Conservation (phyloP, 176 grass and related monocot genomes). For the Chrysopogon serrulatus region DNA sequence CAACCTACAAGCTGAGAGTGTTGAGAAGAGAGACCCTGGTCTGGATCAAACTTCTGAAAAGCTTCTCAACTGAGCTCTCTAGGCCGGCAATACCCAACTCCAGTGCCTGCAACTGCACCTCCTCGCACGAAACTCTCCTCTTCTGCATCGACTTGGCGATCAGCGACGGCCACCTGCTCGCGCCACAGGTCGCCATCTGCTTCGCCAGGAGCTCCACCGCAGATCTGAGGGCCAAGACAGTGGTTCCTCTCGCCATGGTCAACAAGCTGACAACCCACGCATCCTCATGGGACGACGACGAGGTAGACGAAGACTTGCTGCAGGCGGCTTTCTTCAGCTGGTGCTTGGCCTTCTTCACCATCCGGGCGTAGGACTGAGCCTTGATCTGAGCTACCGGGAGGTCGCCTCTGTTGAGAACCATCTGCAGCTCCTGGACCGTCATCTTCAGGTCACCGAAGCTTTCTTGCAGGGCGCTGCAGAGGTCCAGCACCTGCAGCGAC, state of each 20-base stretch:
- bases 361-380: slow-evolving; percentile 15
- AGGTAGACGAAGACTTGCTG: background rate
- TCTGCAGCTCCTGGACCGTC: slow-evolving; percentile 29
- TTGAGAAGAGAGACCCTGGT: slow-evolving; percentile 46
- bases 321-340: slow-evolving; percentile 32
- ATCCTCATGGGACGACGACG: background rate
- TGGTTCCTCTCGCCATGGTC: slow-evolving; percentile 21
- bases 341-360: slow-evolving; percentile 38
- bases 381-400: background rate
- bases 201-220: slow-evolving; percentile 18
- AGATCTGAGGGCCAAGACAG: slow-evolving; percentile 22
- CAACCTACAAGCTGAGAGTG: slow-evolving; percentile 34
- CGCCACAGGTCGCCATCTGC: slow-evolving; percentile 19
- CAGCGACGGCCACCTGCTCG: slow-evolving; percentile 38
- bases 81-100: slow-evolving; percentile 28
- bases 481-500: slow-evolving; percentile 46
- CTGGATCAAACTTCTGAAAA: slow-evolving; percentile 42
- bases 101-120: slow-evolving; percentile 35
- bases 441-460: slow-evolving; percentile 36
- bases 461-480: slow-evolving; percentile 26
- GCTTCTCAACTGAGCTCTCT: slow-evolving; percentile 22
- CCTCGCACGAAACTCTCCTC: slow-evolving; percentile 27
- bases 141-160: slow-evolving; percentile 32
- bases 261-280: background rate
- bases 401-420: slow-evolving; percentile 27